Evolutionary conservation across 1,284 basidiomycete genomes (phyloP).

Genomic region (Papiliotrema flavescens): DNA sequence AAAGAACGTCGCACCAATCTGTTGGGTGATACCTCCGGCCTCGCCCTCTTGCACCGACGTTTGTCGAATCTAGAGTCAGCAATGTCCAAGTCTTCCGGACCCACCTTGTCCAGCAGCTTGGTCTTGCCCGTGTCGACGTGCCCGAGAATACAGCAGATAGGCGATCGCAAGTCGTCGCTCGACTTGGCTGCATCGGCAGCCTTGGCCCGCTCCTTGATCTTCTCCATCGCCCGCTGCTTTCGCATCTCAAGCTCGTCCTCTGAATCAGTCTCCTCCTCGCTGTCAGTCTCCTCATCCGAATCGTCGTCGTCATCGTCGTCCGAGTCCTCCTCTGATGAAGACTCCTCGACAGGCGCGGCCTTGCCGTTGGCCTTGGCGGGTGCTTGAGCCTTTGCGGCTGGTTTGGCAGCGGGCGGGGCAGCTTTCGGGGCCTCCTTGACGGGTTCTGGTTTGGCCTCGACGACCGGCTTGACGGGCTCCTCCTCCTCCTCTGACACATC

Average conservation of each 20-base stretch:
- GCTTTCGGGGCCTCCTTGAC: conserved; percentile 11
- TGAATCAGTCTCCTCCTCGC: conserved; percentile 50
- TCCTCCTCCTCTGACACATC: conserved; percentile 65
- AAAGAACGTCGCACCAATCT: conserved; percentile 99
- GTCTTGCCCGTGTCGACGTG: conserved; percentile 99
- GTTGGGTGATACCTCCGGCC: conserved; percentile 99
- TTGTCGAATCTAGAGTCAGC: conserved; percentile 77
- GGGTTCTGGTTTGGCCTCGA: not conserved
- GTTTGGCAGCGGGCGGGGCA: conserved; percentile 11
- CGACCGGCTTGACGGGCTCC: conserved; percentile 11
- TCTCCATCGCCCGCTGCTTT: conserved; percentile 79
- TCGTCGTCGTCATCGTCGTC: conserved; percentile 44
- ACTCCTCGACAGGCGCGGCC: conserved; percentile 28
- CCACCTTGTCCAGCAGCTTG: conserved; percentile 91
- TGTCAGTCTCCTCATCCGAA: conserved; percentile 50
- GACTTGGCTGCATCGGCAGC: conserved; percentile 80
- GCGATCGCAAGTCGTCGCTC: conserved; percentile 88
- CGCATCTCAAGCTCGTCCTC: conserved; percentile 65
- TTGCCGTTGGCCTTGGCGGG: conserved; percentile 22
- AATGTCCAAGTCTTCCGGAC: conserved; percentile 6
- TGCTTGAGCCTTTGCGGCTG: conserved; percentile 12
- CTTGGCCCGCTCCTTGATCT: conserved; percentile 76
- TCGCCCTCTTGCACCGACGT: conserved; percentile 99
- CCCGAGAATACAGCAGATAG: conserved; percentile 98
- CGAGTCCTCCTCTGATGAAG: conserved; percentile 46